Evolutionary conservation across 495 filamentous ascomycete species (phyloP), one percentile per base, ranked within the genome.

Genomic region (Daldinia loculata): DNA sequence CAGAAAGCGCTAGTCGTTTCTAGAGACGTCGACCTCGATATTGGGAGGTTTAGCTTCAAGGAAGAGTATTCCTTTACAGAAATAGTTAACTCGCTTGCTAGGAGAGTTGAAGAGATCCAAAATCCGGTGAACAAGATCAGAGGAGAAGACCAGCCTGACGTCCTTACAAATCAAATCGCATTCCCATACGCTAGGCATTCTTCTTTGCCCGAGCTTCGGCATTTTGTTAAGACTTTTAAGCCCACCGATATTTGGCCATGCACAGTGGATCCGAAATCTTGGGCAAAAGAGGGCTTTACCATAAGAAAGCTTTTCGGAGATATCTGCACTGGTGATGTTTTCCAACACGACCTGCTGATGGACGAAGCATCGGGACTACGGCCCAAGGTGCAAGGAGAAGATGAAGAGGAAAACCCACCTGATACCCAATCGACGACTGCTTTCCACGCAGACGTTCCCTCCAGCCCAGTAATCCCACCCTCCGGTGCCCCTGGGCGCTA

Each of bases 171-270:
- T 4, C 65, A 72, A 22, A 85, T 89, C 32, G 78, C 76, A 11
- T 97, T 98, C 66, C 92, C 94, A 4, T 98, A 95, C 74, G 94
- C 95, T 0, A 88, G 95, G 2, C 95, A 98, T 78, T 96, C 95
- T 0, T 97, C 93, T 0, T 93, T 95, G 57, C 80, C 80, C 0
- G 95, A 98, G 77, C 83, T 97, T 5, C 91, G 92, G 65, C 76
- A 89, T 64, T 79, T 98, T 0, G 82, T 97, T 4, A 71, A 82
- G 4, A 84, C 83, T 0, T 93, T 97, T 67, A 84, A 81, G 39
- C 94, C 93, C 0, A 86, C 81, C 65, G 93, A 98, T 77, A 82
- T 98, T 11, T 90, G 91, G 79, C 93, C 95, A 4, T 97, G 94
- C 75, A 95, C 93, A 1, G 89, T 94, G 6, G 84, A 94, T 59